Percentiles rank a stretch among this genome's conserved stretches.
These are phyloP conservation scores for Kodamaea hsintzibuensis DNA, from an alignment of 805 yeast genomes.

Conservation along the genomic window DNA sequence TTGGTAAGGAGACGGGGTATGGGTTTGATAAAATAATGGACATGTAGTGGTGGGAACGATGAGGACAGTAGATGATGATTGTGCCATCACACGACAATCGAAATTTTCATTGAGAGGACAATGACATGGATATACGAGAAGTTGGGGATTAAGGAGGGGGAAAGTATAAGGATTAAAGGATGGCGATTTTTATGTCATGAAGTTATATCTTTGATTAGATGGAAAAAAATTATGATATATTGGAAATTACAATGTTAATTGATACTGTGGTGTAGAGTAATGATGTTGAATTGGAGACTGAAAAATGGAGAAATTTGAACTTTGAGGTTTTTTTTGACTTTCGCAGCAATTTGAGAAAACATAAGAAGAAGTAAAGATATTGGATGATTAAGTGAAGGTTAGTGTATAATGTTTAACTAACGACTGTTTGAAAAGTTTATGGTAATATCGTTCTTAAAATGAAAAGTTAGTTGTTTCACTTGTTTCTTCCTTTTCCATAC, in stretches of 20 bases:
- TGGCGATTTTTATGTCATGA: too few species aligned
- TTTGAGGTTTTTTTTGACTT: background rate
- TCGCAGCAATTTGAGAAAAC: background rate
- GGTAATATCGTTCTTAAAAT: too few species aligned
- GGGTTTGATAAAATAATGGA: background rate
- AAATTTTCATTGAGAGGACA: background rate
- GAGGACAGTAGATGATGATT: background rate
- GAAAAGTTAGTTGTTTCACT: too few species aligned
- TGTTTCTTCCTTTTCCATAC: too few species aligned
- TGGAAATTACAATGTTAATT: background rate
- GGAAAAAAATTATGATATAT: background rate
- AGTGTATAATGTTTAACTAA: too few species aligned
- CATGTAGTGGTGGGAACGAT: background rate
- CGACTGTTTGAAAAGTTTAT: too few species aligned
- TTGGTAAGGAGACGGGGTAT: background rate
- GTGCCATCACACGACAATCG: background rate
- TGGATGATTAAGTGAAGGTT: too few species aligned
- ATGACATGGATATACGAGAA: background rate
- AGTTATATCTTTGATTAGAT: background rate
- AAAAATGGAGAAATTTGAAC: too few species aligned
- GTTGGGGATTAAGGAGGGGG: background rate
- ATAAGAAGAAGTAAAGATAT: background rate
- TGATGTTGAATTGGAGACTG: background rate
- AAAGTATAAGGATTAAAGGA: too few species aligned
- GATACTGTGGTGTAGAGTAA: background rate